A percentile compares a stretch with the other conserved stretches of the same genome.
Conservation (phyloP, 1,284 basidiomycete genomes). For the Trichosporon sp. region DNA sequence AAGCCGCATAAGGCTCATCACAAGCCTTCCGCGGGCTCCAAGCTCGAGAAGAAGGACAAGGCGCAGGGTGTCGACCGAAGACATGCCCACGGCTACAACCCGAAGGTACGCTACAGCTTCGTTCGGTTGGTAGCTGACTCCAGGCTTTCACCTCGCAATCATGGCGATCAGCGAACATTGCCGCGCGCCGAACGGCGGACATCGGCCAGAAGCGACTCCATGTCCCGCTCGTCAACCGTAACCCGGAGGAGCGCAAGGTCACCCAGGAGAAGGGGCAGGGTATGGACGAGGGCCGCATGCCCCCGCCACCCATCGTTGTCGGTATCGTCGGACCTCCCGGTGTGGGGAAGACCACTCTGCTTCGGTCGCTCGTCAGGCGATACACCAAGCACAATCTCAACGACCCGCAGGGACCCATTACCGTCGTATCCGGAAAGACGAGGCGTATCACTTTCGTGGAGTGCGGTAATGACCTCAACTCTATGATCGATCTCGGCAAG, state of each 20-base stretch:
- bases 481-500: conserved; percentile 97
- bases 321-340: conserved; percentile 97
- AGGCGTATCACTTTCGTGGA: conserved; percentile 91
- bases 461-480: conserved; percentile 94
- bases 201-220: conserved; percentile 90
- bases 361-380: conserved; percentile 84
- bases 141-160: conserved; percentile 86
- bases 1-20: conserved; percentile 68
- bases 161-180: conserved; percentile 76
- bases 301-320: conserved; percentile 88
- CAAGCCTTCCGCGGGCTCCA: conserved; percentile 63
- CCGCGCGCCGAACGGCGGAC: conserved; percentile 86
- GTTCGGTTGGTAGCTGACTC: background rate
- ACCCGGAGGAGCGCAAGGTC: conserved; percentile 66
- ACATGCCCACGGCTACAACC: conserved; percentile 65
- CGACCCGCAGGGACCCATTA: conserved; percentile 89
- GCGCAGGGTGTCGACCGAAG: conserved; percentile 59
- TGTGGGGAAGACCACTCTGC: conserved; percentile 91
- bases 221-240: conserved; percentile 91
- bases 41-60: conserved; percentile 67
- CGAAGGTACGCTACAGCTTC: conserved; percentile 69
- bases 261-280: conserved; percentile 43
- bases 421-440: conserved; percentile 87
- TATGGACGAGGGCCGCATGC: conserved; percentile 43
- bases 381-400: conserved; percentile 92